Conservation (phyloP, 139 green algal species). For the Tetraselmis striata region DNA sequence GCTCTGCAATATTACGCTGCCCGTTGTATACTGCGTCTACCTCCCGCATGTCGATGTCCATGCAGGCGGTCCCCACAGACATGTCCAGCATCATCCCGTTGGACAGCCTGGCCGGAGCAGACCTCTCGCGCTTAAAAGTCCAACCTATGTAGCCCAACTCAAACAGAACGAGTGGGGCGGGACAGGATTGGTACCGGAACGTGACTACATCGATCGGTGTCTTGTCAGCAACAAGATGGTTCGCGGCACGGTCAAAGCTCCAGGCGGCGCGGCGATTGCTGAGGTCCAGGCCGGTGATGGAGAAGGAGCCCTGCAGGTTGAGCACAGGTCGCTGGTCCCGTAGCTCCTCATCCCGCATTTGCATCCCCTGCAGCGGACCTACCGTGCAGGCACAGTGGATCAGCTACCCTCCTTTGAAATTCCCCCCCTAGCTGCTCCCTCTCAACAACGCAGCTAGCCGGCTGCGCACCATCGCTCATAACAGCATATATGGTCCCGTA, state of each 20-base stretch:
- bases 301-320: neutral
- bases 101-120: neutral
- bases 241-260: neutral
- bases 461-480: neutral
- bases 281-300: neutral
- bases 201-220: neutral
- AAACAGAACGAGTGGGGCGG: too few relatives aligned
- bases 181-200: too few relatives aligned
- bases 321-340: neutral
- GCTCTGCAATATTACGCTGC: neutral
- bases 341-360: neutral
- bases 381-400: neutral
- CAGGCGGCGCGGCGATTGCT: neutral
- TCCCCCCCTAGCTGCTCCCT: too few relatives aligned
- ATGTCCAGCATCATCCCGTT: neutral
- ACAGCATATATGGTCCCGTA: neutral
- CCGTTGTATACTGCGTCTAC: neutral
- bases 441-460: too few relatives aligned
- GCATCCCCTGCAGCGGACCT: neutral
- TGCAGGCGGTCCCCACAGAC: neutral
- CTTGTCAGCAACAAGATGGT: neutral
- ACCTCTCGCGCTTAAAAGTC: too few relatives aligned
- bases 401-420: too few relatives aligned
- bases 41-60: neutral
- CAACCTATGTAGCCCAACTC: too few relatives aligned